Conservation (phyloP, 2,329 filamentous ascomycete species). For the Xylariaceae sp. region DNA sequence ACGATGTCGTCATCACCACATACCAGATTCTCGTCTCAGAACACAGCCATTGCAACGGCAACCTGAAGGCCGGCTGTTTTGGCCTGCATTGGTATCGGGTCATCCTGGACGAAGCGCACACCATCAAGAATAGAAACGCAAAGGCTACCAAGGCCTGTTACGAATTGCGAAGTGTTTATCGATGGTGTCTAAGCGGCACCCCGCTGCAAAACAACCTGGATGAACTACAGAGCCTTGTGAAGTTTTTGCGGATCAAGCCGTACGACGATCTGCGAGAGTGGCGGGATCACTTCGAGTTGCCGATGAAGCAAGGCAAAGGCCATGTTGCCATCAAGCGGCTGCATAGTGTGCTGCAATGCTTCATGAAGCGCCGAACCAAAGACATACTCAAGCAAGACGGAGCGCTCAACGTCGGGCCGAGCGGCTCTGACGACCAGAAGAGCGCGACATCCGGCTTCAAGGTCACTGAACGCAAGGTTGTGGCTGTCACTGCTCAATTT, state of each 20-base stretch:
- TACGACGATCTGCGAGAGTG: conserved; percentile 82
- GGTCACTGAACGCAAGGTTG: conserved; percentile 84
- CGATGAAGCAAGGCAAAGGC: conserved; percentile 84
- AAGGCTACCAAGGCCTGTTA: conserved; percentile 93
- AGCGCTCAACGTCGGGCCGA: conserved; percentile 71
- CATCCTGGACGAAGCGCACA: conserved; percentile 94
- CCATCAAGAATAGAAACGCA: conserved; percentile 95
- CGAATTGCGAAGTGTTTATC: conserved; percentile 75
- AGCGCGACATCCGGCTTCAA: conserved; percentile 64
- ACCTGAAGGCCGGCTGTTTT: conserved; percentile 75
- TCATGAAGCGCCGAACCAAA: conserved; percentile 99
- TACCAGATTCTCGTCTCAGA: conserved; percentile 95
- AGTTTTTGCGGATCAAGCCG: conserved; percentile 85
- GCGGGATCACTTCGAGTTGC: conserved; percentile 85
- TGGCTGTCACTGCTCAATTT: conserved; percentile 73
- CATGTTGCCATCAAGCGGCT: conserved; percentile 83
- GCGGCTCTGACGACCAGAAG: conserved; percentile 45
- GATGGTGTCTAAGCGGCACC: conserved; percentile 94
- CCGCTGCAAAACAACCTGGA: conserved; percentile 98
- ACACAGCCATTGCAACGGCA: conserved; percentile 63
- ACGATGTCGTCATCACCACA: conserved; percentile 95
- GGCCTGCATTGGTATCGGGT: conserved; percentile 92
- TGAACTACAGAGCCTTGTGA: conserved; percentile 88
- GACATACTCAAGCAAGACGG: conserved; percentile 89
- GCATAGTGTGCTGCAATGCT: conserved; percentile 79